Base-by-base conservation (phyloP, 371 early-diverging fungal genomes). In the Chytridium lagenaria region DNA sequence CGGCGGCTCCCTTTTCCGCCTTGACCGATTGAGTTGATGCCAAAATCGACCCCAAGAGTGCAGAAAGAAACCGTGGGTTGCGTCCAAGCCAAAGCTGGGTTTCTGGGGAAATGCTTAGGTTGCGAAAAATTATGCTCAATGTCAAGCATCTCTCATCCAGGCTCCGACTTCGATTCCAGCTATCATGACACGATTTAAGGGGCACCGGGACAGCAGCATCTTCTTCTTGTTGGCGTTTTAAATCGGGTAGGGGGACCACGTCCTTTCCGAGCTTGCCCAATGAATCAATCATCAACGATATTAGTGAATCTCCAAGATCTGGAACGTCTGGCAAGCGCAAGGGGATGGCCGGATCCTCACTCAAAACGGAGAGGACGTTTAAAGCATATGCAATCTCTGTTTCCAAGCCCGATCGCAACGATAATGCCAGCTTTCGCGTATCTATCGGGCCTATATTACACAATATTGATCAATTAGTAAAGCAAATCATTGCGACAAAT, bases 341-440 rank as follows among this genome's bases (percentile, higher is more conserved):
- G 0, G 65, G 28, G 1, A 66, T 34, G 1, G 63, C 67, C 1
- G 49, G 34, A 7, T 75, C 75, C 12, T 69, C 39, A 2, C 64
- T 64, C 10, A 75, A n/a, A 49, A 75, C 55, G n/a, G 75, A 70
- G 38, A 75, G 28, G 5, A 75, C 50, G 36, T 75, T 75, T 5
- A 75, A 30, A 26, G 65, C 66, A 26, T 30, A 49, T 1, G 67
- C 52, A 31, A 70, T 49, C n/a, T 75, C 67, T 0, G 50, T 34
- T 22, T 36, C 63, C 0, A 39, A 30, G 2, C 44, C n/a, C 5
- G 75, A 75, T n/a, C 49, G 38, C 26, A 75, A 69, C 1, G 70
- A 52, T 67, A 65, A 65, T 0, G 55, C 15, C 5, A 75, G 22
- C 39, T 75, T 67, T 30, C 63, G 50, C 39, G 70, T 44, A 34